A percentile compares a stretch with the other conserved stretches of the same genome.
These are phyloP conservation scores for Scenedesmus sp. DNA, from an alignment of 163 green algal species.

Conservation along the genomic window DNA sequence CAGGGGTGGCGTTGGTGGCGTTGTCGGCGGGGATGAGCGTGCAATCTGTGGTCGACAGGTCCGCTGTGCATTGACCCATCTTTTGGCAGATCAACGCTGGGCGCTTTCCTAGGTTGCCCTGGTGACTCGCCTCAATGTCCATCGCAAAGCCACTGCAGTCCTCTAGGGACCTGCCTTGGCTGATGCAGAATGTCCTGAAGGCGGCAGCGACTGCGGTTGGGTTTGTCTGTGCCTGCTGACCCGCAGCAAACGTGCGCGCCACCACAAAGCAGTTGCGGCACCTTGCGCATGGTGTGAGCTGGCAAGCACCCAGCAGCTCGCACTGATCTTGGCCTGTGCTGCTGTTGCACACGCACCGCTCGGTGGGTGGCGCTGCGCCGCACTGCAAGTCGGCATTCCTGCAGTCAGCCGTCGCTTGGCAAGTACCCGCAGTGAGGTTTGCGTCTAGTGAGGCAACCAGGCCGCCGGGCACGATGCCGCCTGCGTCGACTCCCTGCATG, in stretches of 20 bases:
- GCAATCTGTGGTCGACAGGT: neutral
- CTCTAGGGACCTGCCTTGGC: neutral
- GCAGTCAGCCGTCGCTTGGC: neutral
- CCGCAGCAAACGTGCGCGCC: neutral
- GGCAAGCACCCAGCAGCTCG: neutral
- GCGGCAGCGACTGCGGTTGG: neutral
- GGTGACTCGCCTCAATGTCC: neutral
- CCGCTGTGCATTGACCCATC: neutral
- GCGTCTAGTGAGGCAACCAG: neutral
- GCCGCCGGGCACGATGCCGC: neutral
- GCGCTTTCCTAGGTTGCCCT: slow-evolving; percentile 20
- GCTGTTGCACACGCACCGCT: slow-evolving; percentile 28
- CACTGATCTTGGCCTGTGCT: neutral
- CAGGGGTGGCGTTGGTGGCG: neutral
- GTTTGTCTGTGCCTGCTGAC: neutral
- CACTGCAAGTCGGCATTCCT: neutral
- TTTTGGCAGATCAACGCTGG: slow-evolving; percentile 14
- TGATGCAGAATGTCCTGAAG: neutral
- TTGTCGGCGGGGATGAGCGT: neutral
- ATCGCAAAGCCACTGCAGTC: neutral
- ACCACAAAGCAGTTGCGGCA: slow-evolving; percentile 13
- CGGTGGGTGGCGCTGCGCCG: neutral
- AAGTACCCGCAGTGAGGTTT: slow-evolving; percentile 1
- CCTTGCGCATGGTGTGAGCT: neutral
- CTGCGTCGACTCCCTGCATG: neutral